Evolutionary conservation across 192 early-diverging fungal species (phyloP).

Genomic region (Umbelopsis sp.): DNA sequence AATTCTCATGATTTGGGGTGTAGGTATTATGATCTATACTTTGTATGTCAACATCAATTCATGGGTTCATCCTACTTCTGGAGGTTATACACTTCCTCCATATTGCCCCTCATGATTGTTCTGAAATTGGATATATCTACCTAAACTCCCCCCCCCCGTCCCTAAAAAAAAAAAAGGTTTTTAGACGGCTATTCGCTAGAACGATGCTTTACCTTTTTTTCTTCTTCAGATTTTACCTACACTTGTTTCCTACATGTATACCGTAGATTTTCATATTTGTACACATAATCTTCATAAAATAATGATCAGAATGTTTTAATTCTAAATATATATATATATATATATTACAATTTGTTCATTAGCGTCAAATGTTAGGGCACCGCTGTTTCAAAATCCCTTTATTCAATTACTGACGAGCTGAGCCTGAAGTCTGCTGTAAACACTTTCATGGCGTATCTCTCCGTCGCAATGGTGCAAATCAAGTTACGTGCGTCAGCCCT

Average conservation of each 20-base stretch:
- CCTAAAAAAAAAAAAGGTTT: too few relatives aligned
- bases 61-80: conserved; percentile 34
- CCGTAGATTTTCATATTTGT: too few relatives aligned
- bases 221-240: too few relatives aligned
- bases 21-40: conserved; percentile 75
- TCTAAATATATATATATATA: too few relatives aligned
- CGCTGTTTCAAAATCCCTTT: not conserved
- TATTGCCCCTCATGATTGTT: conserved; percentile 20
- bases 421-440: not conserved
- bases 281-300: too few relatives aligned
- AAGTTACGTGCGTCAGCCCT: not conserved
- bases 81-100: conserved; percentile 7
- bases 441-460: not conserved
- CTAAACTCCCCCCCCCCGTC: too few relatives aligned
- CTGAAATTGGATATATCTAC: too few relatives aligned
- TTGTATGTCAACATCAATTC: conserved; percentile 70
- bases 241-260: too few relatives aligned
- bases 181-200: too few relatives aligned
- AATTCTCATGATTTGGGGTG: conserved; percentile 62
- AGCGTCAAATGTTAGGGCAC: not conserved
- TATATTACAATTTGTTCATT: not conserved
- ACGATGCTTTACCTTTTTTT: too few relatives aligned
- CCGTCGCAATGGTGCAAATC: not conserved
- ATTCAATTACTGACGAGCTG: not conserved
- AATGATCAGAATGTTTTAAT: too few relatives aligned